Base-by-base conservation (phyloP, 768 basidiomycete genomes). In the Phylloporus arenicola region DNA sequence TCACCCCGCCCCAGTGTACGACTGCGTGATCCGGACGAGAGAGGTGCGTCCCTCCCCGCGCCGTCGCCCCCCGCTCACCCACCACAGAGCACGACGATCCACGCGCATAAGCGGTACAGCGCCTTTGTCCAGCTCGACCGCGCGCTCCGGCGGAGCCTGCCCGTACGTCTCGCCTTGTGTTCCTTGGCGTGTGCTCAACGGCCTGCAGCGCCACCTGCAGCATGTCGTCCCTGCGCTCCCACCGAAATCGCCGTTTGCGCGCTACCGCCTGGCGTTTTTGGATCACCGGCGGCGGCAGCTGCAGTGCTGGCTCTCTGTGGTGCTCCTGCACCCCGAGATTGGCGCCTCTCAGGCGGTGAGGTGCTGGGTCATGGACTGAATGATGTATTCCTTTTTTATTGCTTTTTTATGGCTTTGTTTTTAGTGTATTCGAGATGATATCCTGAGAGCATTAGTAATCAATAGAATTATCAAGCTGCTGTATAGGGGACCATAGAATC, bases 271-370 rank as follows among this genome's bases (percentile, higher is more conserved):
- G 0, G 78, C 76, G 0, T 88, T 88, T 65, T 76, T 88, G 3
- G 84, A 87, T 43, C 73, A 73, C 12, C 73, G 86, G 11, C 72
- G 84, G 8, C 73, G 77, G 31, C 72, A 73, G 12, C 71, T 87
- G 3, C 78, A 87, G 61, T 76, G 79, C 50, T 88, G 84, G 83
- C 79, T 88, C 3, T 75, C 79, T 0, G 65, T 76, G 0, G 75
- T 87, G 2, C 60, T 88, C 0, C 68, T 88, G 1, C 85, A 88
- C 56, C 86, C 86, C 4, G 85, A 88, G 44, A 69, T 87, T 7
- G 86, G 86, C 2, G 79, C 77, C 0, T 78, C 75, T 40, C 74
- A 80, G 46, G 77, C 75, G 2, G 83, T 84, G 11, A 67, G 79
- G 51, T 60, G 69, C 38, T 88, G 86, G 86, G 77, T 86, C 31